These are phyloP conservation scores for Orbilia javanica DNA, from an alignment of 2,329 filamentous ascomycete genomes.

Conservation along the genomic window DNA sequence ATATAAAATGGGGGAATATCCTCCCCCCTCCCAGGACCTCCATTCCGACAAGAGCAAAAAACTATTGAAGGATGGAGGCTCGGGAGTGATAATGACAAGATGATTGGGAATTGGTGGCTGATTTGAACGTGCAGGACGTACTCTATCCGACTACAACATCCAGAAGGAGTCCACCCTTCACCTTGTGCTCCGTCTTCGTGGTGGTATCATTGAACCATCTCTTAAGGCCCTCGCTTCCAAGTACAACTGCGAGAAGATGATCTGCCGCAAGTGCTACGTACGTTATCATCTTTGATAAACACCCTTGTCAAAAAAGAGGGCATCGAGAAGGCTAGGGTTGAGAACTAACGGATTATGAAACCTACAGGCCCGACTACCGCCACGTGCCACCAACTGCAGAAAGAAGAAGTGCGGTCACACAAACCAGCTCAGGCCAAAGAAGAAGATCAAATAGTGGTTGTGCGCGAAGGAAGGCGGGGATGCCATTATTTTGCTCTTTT, in stretches of 20 bases:
- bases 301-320: background rate
- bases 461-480: constrained; percentile 42
- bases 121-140: constrained; percentile 72
- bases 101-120: constrained; percentile 2
- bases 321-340: background rate
- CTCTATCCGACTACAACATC: constrained; percentile 98
- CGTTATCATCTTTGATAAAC: constrained; percentile 32
- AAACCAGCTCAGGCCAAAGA: constrained; percentile 99
- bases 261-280: constrained; percentile 99
- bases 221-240: constrained; percentile 98
- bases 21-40: background rate
- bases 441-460: constrained; percentile 91
- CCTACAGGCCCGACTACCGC: constrained; percentile 81
- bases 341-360: constrained; percentile 19
- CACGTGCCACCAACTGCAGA: constrained; percentile 99
- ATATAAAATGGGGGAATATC: too few relatives aligned
- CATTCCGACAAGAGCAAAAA: constrained; percentile 18
- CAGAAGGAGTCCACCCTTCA: constrained; percentile 99
- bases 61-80: constrained; percentile 12
- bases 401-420: constrained; percentile 99
- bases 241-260: constrained; percentile 99
- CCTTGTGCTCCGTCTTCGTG: constrained; percentile 97
- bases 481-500: constrained; percentile 41
- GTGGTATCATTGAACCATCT: constrained; percentile 99
- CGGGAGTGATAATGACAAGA: constrained; percentile 7